Conservation (phyloP, 768 basidiomycete genomes). For the Suillus alpinus region DNA sequence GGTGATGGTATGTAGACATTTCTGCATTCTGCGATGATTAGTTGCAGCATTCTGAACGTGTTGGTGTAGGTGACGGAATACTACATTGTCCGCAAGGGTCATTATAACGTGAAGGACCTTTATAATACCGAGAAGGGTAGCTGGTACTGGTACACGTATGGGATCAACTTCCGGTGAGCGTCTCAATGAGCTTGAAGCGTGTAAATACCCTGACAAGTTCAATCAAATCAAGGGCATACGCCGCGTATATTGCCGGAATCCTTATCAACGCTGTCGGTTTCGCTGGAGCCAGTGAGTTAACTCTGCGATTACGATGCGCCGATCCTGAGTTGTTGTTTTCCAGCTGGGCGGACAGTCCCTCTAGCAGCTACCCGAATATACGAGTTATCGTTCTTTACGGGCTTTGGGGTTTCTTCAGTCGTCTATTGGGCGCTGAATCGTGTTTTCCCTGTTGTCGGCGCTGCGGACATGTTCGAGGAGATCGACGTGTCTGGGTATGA, state of each 20-base stretch:
- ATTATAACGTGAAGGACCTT: slow-evolving; percentile 68
- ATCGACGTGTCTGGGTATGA: slow-evolving; percentile 45
- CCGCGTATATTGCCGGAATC: slow-evolving; percentile 70
- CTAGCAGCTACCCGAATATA: slow-evolving; percentile 71
- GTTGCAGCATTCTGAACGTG: background rate
- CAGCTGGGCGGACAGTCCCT: slow-evolving; percentile 60
- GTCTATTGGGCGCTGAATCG: slow-evolving; percentile 60
- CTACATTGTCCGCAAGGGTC: slow-evolving; percentile 68
- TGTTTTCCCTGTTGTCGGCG: slow-evolving; percentile 59
- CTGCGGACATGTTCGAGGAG: slow-evolving; percentile 48
- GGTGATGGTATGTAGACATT: slow-evolving; percentile 55
- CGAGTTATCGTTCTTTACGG: slow-evolving; percentile 82
- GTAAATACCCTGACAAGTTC: background rate
- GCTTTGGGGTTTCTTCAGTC: slow-evolving; percentile 65
- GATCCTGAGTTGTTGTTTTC: background rate
- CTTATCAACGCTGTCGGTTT: slow-evolving; percentile 83
- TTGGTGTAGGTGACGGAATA: slow-evolving; percentile 70
- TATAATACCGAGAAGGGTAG: slow-evolving; percentile 55
- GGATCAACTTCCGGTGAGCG: slow-evolving; percentile 64
- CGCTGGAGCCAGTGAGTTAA: slow-evolving; percentile 61
- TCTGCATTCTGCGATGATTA: background rate
- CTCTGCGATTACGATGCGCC: slow-evolving; percentile 1
- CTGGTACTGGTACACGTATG: slow-evolving; percentile 76
- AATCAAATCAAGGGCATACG: slow-evolving; percentile 50
- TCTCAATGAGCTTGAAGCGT: slow-evolving; percentile 9